Conservation (phyloP, 176 grass and related monocot genomes). For the Carex pumila region DNA sequence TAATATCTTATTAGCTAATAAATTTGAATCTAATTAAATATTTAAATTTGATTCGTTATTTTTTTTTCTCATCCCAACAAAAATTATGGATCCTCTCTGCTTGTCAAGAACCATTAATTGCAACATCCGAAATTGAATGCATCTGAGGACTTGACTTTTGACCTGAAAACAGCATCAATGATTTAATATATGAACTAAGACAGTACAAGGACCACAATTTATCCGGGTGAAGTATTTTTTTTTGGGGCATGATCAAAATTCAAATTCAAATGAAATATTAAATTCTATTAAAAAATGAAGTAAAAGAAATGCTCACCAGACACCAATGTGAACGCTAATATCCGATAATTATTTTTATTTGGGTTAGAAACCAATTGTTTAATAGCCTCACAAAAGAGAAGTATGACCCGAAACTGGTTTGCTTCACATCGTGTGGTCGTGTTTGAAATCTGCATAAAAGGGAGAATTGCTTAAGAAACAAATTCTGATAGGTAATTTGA, state of each 20-base stretch:
- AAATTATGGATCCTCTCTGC: no score
- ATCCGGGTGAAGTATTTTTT: not conserved
- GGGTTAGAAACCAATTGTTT: not conserved
- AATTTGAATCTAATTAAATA: no score
- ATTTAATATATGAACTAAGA: not conserved
- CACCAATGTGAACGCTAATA: not conserved
- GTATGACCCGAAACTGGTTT: not conserved
- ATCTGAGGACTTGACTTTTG: not conserved
- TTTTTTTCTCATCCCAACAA: no score
- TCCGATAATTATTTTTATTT: no score
- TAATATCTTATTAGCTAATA: no score
- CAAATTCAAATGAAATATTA: no score
- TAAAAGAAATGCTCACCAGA: not conserved
- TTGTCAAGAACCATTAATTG: not conserved
- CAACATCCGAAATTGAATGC: not conserved
- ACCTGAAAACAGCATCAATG: not conserved
- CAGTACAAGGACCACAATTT: not conserved
- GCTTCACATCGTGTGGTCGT: not conserved
- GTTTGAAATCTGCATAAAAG: not conserved
- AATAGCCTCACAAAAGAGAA: not conserved
- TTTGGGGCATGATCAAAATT: no score
- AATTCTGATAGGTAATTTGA: not conserved
- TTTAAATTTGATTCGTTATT: no score
- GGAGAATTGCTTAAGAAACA: not conserved
- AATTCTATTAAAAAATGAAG: not conserved